Conservation (phyloP, 108 stramenopile species). For the Nitzschia inconspicua region DNA sequence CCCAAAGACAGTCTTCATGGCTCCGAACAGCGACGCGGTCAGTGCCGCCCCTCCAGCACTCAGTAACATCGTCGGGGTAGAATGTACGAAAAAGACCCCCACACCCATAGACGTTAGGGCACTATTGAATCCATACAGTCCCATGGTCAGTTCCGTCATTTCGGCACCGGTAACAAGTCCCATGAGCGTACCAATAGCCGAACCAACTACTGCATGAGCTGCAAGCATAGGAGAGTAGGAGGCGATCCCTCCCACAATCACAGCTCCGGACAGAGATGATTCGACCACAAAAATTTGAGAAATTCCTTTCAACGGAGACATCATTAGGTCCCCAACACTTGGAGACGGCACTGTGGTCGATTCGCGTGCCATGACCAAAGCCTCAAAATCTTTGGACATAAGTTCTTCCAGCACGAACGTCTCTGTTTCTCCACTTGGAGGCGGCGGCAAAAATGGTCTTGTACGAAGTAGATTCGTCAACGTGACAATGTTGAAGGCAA, state of each 20-base stretch:
- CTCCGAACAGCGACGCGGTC: constrained; percentile 68
- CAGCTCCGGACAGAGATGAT: constrained; percentile 52
- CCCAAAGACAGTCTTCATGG: constrained; percentile 60
- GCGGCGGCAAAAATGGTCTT: constrained; percentile 35
- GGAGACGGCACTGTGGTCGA: neutral
- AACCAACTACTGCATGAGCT: constrained; percentile 58
- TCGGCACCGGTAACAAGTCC: constrained; percentile 44
- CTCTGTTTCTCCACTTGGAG: neutral
- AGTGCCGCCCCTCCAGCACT: constrained; percentile 61
- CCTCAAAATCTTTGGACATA: constrained; percentile 1
- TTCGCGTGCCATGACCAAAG: neutral
- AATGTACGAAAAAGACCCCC: constrained; percentile 73
- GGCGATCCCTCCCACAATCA: constrained; percentile 22
- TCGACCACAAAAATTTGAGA: constrained; percentile 86
- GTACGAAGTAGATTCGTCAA: constrained; percentile 54
- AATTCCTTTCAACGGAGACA: constrained; percentile 60
- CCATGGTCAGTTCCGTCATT: constrained; percentile 43
- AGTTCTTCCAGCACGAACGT: neutral
- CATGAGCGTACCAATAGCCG: constrained; percentile 39
- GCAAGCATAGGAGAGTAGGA: constrained; percentile 61
- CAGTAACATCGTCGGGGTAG: constrained; percentile 42
- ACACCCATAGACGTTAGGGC: constrained; percentile 71
- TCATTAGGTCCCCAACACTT: constrained; percentile 10
- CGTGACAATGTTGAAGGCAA: constrained; percentile 73
- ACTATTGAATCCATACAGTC: constrained; percentile 75